A percentile compares a stretch with the other conserved stretches of the same genome.
Evolutionary conservation across 768 basidiomycete species (phyloP).

Genomic region (Tubosaeta brunneosetosa): DNA sequence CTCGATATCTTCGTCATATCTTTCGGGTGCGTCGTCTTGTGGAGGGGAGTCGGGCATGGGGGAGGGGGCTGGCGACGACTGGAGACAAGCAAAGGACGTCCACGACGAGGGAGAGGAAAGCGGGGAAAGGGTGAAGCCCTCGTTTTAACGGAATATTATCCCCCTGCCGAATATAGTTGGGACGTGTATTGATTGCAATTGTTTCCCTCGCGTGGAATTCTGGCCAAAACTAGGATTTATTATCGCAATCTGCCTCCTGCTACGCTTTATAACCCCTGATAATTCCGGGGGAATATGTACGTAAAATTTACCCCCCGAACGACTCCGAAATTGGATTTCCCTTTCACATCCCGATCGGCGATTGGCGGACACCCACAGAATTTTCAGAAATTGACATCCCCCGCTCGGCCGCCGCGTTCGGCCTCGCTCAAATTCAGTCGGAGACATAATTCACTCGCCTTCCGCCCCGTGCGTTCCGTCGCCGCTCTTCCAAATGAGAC

Average conservation of each 20-base stretch:
- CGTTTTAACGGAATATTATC: slow-evolving; percentile 73
- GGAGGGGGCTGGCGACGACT: slow-evolving; percentile 14
- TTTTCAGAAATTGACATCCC: background rate
- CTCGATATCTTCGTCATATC: slow-evolving; percentile 56
- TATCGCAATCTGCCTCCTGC: slow-evolving; percentile 52
- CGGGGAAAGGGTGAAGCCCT: slow-evolving; percentile 61
- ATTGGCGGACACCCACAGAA: slow-evolving; percentile 23
- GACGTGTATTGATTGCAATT: slow-evolving; percentile 53
- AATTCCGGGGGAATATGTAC: slow-evolving; percentile 54
- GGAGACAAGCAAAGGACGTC: slow-evolving; percentile 21
- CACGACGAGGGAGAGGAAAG: slow-evolving; percentile 43
- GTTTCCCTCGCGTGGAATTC: slow-evolving; percentile 65
- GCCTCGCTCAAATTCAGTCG: slow-evolving; percentile 25
- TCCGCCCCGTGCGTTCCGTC: slow-evolving; percentile 14
- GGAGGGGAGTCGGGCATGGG: slow-evolving; percentile 58
- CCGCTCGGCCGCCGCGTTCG: slow-evolving; percentile 27
- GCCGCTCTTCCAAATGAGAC: slow-evolving; percentile 14
- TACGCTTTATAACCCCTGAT: slow-evolving; percentile 51
- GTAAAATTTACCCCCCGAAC: slow-evolving; percentile 42
- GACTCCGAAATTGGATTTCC: slow-evolving; percentile 33
- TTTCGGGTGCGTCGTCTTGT: slow-evolving; percentile 52
- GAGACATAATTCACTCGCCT: slow-evolving; percentile 27
- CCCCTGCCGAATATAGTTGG: slow-evolving; percentile 68
- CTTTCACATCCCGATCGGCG: slow-evolving; percentile 20
- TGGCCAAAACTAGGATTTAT: slow-evolving; percentile 53